Evolutionary conservation across 1,284 basidiomycete species (phyloP).

Genomic region (Austroboletus novae-zelandiae): DNA sequence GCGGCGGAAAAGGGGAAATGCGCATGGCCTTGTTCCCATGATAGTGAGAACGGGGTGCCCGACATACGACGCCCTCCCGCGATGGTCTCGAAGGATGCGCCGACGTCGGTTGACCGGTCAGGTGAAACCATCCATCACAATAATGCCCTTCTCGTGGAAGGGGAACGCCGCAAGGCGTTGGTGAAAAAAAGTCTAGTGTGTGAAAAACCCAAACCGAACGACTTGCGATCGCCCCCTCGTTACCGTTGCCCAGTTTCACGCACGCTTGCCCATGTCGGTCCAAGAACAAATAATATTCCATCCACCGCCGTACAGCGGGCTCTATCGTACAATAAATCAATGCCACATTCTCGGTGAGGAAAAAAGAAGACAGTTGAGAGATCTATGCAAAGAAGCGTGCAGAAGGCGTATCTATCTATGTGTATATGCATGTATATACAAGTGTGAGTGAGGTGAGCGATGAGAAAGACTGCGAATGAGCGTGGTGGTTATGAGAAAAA

Average conservation of each 20-base stretch:
- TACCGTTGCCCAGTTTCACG: slow-evolving; percentile 7
- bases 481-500: slow-evolving; percentile 21
- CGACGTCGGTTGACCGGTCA: slow-evolving; percentile 5
- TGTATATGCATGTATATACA: slow-evolving; percentile 41
- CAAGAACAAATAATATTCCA: slow-evolving; percentile 35
- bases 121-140: neutral
- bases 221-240: slow-evolving; percentile 11
- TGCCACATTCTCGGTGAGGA: slow-evolving; percentile 29
- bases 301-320: slow-evolving; percentile 21
- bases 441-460: slow-evolving; percentile 28
- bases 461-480: slow-evolving; percentile 23
- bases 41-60: neutral
- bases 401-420: slow-evolving; percentile 33
- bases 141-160: slow-evolving; percentile 5
- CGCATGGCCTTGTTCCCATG: no score
- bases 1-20: neutral
- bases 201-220: neutral
- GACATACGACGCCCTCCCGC: no score
- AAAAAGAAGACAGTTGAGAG: slow-evolving; percentile 11
- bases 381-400: slow-evolving; percentile 31
- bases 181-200: neutral
- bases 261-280: slow-evolving; percentile 5
- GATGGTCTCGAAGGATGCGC: neutral
- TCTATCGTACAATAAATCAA: slow-evolving; percentile 37
- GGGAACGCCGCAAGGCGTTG: neutral